Percentiles rank a stretch among this genome's conserved stretches.
These are phyloP conservation scores for Tagetes patula DNA, from an alignment of 129 eudicot species.

Conservation along the genomic window DNA sequence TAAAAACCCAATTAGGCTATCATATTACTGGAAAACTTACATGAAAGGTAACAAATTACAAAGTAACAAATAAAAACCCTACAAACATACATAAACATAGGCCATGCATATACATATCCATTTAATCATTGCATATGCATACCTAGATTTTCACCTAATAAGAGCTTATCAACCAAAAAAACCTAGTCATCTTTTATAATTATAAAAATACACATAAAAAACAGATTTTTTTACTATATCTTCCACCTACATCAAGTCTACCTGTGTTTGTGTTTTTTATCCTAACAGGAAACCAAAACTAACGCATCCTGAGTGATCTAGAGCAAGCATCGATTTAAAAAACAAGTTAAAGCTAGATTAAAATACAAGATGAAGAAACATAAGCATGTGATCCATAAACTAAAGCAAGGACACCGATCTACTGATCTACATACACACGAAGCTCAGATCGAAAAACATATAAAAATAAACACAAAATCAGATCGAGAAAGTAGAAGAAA, in stretches of 20 bases:
- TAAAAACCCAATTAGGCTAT: neutral
- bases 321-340: slow-evolving; percentile 1
- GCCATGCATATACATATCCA: neutral
- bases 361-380: neutral
- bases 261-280: neutral
- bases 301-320: neutral
- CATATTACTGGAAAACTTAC: neutral
- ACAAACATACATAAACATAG: neutral
- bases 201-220: too few species aligned
- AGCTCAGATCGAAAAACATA: slow-evolving; percentile 16
- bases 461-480: neutral
- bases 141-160: neutral
- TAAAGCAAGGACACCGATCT: neutral
- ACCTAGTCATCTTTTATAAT: too few species aligned
- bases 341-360: neutral
- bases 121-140: neutral
- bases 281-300: slow-evolving; percentile 10
- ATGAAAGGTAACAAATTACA: slow-evolving; percentile 1
- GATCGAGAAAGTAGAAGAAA: neutral
- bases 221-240: neutral
- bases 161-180: neutral
- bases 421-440: neutral
- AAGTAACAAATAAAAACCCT: neutral
- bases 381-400: neutral
- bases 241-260: neutral